A percentile compares a stretch with the other conserved stretches of the same genome.
phyloP scores from a whole-genome alignment of 306 rosid species.

The Quercus ilex region DNA sequence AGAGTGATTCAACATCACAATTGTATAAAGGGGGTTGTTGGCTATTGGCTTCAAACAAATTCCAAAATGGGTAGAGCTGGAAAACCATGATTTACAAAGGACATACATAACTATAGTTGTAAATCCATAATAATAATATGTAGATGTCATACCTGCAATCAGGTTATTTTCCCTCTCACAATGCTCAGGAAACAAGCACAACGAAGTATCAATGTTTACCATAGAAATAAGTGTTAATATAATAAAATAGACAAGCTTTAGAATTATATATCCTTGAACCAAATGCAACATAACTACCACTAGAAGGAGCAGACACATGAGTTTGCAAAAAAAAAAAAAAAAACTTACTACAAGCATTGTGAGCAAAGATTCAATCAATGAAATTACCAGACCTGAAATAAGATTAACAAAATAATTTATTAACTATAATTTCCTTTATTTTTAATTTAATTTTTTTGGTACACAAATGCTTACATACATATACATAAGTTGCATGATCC shows the following conservation, averaged over 20 bases:
- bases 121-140: not conserved
- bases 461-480: too few species aligned
- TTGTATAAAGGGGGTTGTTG: too few species aligned
- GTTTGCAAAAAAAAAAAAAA: constrained; percentile 5
- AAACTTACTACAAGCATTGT: constrained; percentile 95
- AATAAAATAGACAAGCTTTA: not conserved
- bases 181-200: constrained; percentile 85
- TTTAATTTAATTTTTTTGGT: too few species aligned
- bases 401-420: not conserved
- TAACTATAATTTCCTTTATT: too few species aligned
- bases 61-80: too few species aligned
- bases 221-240: constrained; percentile 5
- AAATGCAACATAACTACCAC: constrained; percentile 2
- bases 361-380: constrained; percentile 86
- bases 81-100: too few species aligned
- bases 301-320: not conserved
- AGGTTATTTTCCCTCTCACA: constrained; percentile 53
- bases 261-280: not conserved
- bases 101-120: not conserved
- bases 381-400: constrained; percentile 74
- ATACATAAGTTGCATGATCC: too few species aligned
- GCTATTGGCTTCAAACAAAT: too few species aligned
- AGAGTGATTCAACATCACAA: too few species aligned
- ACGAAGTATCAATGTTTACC: constrained; percentile 89
- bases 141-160: constrained; percentile 53